Evolutionary conservation across 1,139 yeast genomes (phyloP).

Genomic region (Debaryomyces psychrophilus): DNA sequence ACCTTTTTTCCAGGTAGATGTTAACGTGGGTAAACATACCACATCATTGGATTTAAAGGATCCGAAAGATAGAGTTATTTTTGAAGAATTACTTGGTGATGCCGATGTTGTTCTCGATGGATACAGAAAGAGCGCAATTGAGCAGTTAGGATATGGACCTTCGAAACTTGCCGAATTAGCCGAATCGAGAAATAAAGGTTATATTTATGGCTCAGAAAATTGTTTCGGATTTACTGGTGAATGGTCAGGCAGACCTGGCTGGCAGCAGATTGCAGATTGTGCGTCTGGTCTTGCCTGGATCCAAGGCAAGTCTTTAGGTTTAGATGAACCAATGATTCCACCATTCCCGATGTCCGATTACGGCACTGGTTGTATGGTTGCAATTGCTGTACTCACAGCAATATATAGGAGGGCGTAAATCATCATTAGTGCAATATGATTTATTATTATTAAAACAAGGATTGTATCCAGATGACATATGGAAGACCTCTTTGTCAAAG

Average conservation of each 20-base stretch:
- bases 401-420: slow-evolving; percentile 29
- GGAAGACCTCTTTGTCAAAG: slow-evolving; percentile 11
- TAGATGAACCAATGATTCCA: slow-evolving; percentile 35
- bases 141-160: slow-evolving; percentile 33
- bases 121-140: slow-evolving; percentile 31
- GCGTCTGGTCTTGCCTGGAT: slow-evolving; percentile 35
- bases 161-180: slow-evolving; percentile 25
- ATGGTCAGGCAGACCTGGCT: slow-evolving; percentile 34
- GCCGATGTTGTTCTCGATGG: slow-evolving; percentile 36
- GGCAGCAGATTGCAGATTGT: slow-evolving; percentile 42
- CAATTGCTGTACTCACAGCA: slow-evolving; percentile 31
- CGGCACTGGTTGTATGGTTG: slow-evolving; percentile 38
- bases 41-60: slow-evolving; percentile 30
- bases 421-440: slow-evolving; percentile 36
- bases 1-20: slow-evolving; percentile 36
- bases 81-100: slow-evolving; percentile 28
- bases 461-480: slow-evolving; percentile 22
- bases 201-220: slow-evolving; percentile 34
- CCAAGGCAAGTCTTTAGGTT: slow-evolving; percentile 33
- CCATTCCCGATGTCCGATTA: slow-evolving; percentile 41
- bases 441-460: slow-evolving; percentile 32
- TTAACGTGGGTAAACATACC: slow-evolving; percentile 36
- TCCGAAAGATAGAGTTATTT: slow-evolving; percentile 23
- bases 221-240: slow-evolving; percentile 36
- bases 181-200: slow-evolving; percentile 30